A percentile compares a stretch with the other conserved stretches of the same genome.
These are phyloP conservation scores for Pelargonium nanum DNA, from an alignment of 345 rosid genomes.

Conservation along the genomic window DNA sequence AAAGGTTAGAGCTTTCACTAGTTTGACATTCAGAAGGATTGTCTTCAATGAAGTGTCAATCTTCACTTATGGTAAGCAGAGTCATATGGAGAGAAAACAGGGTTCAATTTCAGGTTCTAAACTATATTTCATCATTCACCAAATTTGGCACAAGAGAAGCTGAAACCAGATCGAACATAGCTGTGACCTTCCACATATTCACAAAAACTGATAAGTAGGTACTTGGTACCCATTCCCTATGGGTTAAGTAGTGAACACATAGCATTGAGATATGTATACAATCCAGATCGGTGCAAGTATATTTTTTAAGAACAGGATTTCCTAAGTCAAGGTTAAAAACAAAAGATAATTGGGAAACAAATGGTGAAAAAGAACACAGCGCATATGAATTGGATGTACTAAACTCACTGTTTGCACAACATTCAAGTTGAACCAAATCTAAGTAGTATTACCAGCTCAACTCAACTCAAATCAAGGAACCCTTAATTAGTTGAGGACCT, in stretches of 20 bases:
- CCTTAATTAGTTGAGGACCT: neutral
- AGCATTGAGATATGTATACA: neutral
- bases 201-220: neutral
- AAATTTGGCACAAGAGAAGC: too few species aligned
- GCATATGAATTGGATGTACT: too few species aligned
- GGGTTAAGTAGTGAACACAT: neutral
- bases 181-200: neutral
- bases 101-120: neutral
- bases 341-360: too few species aligned
- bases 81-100: too few species aligned
- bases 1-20: too few species aligned
- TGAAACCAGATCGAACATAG: neutral
- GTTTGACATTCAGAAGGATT: neutral
- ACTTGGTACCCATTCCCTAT: neutral
- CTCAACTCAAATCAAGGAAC: neutral
- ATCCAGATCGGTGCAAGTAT: neutral
- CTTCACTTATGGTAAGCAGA: neutral
- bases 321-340: neutral
- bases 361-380: neutral
- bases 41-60: neutral
- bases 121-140: neutral
- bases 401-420: neutral
- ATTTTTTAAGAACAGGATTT: neutral
- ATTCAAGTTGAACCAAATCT: too few species aligned
- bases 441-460: neutral